Evolutionary conservation across 2,329 filamentous ascomycete species (phyloP).

Genomic region (Fusarium robinianum): DNA sequence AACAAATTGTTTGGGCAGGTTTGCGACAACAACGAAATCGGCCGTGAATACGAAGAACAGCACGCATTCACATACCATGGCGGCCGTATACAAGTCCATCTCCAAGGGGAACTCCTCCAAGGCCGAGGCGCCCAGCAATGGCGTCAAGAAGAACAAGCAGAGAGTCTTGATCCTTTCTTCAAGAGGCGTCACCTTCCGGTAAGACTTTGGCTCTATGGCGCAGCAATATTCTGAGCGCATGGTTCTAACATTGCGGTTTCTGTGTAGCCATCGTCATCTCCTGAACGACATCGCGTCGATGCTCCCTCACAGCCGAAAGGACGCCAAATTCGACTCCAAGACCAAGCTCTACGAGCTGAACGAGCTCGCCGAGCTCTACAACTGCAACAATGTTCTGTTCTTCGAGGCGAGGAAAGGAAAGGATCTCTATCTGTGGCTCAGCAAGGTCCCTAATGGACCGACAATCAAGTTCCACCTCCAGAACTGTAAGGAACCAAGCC

Average conservation of each 20-base stretch:
- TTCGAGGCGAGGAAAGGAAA: conserved; percentile 94
- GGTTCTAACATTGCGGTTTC: conserved; percentile 17
- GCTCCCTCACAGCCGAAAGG: conserved; percentile 90
- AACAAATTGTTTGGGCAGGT: conserved; percentile 14
- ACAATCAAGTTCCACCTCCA: conserved; percentile 74
- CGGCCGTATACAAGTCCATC: conserved; percentile 75
- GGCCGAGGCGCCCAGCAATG: conserved; percentile 53
- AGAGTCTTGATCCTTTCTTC: conserved; percentile 90
- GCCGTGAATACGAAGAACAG: conserved; percentile 11
- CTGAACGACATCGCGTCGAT: conserved; percentile 86
- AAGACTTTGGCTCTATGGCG: conserved; percentile 32
- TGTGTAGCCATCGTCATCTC: conserved; percentile 81
- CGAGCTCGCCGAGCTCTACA: conserved; percentile 76
- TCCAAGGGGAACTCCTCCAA: conserved; percentile 62
- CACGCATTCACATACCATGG: conserved; percentile 50
- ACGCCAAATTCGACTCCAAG: conserved; percentile 96
- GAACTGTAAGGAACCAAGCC: conserved; percentile 57
- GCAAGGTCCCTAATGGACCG: conserved; percentile 77
- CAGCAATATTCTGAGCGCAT: conserved; percentile 12
- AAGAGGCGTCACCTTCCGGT: conserved; percentile 88
- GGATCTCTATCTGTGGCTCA: conserved; percentile 93
- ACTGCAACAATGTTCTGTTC: conserved; percentile 93
- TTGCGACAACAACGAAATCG: conserved; percentile 18
- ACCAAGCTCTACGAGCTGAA: conserved; percentile 83
- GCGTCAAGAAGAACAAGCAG: conserved; percentile 67